Percentiles rank a stretch among this genome's conserved stretches.
Evolutionary conservation across 108 stramenopile species (phyloP).

Genomic region (Fistulifera solaris): DNA sequence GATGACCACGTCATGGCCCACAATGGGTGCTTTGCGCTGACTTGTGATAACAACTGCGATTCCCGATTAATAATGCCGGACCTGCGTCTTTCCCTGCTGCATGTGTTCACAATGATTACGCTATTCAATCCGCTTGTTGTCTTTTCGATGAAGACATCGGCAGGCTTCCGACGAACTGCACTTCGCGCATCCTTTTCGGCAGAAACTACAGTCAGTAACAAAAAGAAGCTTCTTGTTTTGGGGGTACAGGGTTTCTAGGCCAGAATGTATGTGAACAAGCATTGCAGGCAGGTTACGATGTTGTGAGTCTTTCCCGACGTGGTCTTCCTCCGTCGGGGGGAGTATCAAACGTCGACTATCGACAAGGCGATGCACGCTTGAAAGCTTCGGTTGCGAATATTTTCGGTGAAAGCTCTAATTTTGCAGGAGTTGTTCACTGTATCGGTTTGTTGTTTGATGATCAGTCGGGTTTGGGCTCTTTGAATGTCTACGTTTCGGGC

Average conservation of each 20-base stretch:
- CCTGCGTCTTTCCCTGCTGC: no score
- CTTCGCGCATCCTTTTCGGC: neutral
- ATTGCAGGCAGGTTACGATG: conserved; percentile 28
- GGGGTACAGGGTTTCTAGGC: conserved; percentile 42
- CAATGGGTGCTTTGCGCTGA: no score
- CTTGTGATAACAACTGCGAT: no score
- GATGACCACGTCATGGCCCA: no score
- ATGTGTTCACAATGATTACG: no score
- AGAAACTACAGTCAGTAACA: neutral
- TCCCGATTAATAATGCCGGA: no score
- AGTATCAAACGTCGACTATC: conserved; percentile 24
- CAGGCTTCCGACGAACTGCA: neutral
- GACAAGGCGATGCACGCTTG: conserved; percentile 31
- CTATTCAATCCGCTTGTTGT: no score
- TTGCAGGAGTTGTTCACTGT: conserved; percentile 29
- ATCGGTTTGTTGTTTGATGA: conserved; percentile 71
- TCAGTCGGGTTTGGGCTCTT: conserved; percentile 49
- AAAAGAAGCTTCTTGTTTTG: conserved; percentile 18
- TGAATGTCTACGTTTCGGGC: conserved; percentile 64
- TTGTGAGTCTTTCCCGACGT: conserved; percentile 35
- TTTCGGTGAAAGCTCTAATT: conserved; percentile 25
- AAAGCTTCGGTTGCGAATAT: conserved; percentile 22
- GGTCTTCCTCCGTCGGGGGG: conserved; percentile 16
- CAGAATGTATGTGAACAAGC: conserved; percentile 31
- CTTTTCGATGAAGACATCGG: no score